Evolutionary conservation across 2,329 filamentous ascomycete species (phyloP).

Genomic region (Colletotrichum sp.): DNA sequence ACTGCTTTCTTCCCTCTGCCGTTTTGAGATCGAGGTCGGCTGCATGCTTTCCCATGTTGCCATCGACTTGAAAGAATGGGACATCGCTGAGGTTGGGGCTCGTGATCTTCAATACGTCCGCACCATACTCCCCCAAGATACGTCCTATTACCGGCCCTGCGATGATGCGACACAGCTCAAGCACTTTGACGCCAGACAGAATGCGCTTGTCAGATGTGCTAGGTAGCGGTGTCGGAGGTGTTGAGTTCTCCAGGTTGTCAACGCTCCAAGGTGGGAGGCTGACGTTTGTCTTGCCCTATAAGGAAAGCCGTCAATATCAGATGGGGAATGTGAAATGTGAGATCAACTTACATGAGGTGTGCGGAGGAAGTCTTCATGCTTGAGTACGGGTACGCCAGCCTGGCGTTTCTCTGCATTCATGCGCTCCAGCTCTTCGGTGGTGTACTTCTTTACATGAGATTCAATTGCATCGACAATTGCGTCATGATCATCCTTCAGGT

Average conservation of each 20-base stretch:
- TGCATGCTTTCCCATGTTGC: constrained; percentile 74
- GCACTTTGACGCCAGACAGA: constrained; percentile 69
- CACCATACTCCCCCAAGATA: constrained; percentile 77
- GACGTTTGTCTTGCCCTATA: constrained; percentile 50
- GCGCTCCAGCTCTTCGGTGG: constrained; percentile 59
- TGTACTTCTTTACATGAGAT: constrained; percentile 59
- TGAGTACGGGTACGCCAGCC: constrained; percentile 65
- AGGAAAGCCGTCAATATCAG: constrained; percentile 28
- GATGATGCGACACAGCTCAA: constrained; percentile 78
- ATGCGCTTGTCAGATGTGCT: constrained; percentile 29
- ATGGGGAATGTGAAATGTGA: background rate
- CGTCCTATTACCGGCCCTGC: constrained; percentile 76
- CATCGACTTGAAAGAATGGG: constrained; percentile 75
- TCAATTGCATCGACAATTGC: constrained; percentile 66
- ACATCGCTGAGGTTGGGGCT: constrained; percentile 72
- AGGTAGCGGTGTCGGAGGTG: constrained; percentile 50
- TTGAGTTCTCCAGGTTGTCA: constrained; percentile 52
- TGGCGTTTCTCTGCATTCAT: constrained; percentile 62
- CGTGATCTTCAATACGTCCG: constrained; percentile 75
- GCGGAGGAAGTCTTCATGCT: constrained; percentile 62
- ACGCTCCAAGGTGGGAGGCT: constrained; percentile 54
- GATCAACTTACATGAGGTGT: constrained; percentile 47
- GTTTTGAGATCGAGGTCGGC: constrained; percentile 68
- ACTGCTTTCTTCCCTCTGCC: constrained; percentile 53
- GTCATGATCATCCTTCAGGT: constrained; percentile 60